Base-by-base conservation (phyloP, 768 basidiomycete species). In the Leccinum pellstonianum region DNA sequence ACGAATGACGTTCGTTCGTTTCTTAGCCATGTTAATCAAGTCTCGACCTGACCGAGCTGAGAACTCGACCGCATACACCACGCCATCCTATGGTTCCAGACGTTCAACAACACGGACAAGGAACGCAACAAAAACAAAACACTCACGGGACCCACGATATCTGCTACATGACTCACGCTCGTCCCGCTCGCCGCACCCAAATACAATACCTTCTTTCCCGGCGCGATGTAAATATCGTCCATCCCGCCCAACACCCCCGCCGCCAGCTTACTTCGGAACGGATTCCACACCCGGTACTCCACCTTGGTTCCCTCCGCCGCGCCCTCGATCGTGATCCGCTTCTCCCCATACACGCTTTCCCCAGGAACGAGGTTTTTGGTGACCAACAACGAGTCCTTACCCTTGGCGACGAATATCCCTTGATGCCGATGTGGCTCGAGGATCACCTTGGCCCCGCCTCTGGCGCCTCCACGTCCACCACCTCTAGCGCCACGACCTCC, bases 261-360 rank as follows among this genome's bases (percentile, higher is more conserved):
- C 31, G 97, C 97, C 65, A 99, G 75, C 81, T 98, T 99, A 72
- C 84, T 87, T 65, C 97, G 84, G 86, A 99, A 99, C 51, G 97
- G 97, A 79, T 99, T 99, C 97, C 97, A 99, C 31, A 99, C 97
- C 57, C 97, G 83, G 77, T 98, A 99, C 77, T 99, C 97, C 64
- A 86, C 81, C 79, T 99, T 99, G 60, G 88, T 90, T 47, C 83
- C 88, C 48, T 89, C 90, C 19, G 80, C 83, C 48, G 81, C 86
- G 19, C 77, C 79, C 14, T 95, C 93, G 69, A 98, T 84, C 15
- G 88, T 86, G 75, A 98, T 94, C 71, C 96, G 83, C 80, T 99
- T 99, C 77, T 99, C 97, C 61, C 97, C 97, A 74, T 99, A 99
- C 10, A 99, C 96, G 7, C 91, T 90, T 72, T 98, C 97, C 50